Percentiles rank a stretch among this genome's conserved stretches.
phyloP scores from a whole-genome alignment of 352 stramenopile genomes.

The Globisporangium rhizosaccharum region DNA sequence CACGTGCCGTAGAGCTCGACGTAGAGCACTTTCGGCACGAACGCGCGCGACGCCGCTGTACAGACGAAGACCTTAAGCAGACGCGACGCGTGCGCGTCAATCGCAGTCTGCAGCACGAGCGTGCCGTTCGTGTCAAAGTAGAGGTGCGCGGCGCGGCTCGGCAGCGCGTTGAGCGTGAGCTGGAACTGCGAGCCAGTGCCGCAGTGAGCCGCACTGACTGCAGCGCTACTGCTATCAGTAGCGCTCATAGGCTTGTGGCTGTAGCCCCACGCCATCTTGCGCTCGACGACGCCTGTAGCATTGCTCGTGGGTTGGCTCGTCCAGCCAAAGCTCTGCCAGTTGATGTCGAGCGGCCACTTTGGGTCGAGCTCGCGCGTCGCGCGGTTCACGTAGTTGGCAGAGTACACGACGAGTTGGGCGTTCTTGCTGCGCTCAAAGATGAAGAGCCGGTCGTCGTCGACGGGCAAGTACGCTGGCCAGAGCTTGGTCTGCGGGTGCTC shows the following conservation, averaged over 20 bases:
- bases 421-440: slow-evolving; percentile 82
- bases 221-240: not conserved
- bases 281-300: slow-evolving; percentile 56
- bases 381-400: slow-evolving; percentile 57
- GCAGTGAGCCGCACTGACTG: not conserved
- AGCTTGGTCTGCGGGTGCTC: slow-evolving; percentile 53
- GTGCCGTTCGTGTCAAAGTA: slow-evolving; percentile 52
- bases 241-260: slow-evolving; percentile 34
- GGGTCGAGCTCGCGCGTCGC: slow-evolving; percentile 40
- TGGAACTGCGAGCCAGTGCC: slow-evolving; percentile 35
- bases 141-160: slow-evolving; percentile 40
- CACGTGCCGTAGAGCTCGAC: slow-evolving; percentile 64
- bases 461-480: slow-evolving; percentile 62
- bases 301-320: slow-evolving; percentile 62
- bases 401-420: slow-evolving; percentile 73
- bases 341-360: slow-evolving; percentile 72
- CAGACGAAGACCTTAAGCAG: slow-evolving; percentile 76
- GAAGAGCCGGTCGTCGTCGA: slow-evolving; percentile 53
- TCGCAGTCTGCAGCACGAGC: slow-evolving; percentile 52
- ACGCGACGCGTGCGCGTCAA: slow-evolving; percentile 35
- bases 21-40: slow-evolving; percentile 74
- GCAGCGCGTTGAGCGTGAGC: slow-evolving; percentile 64
- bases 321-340: slow-evolving; percentile 81
- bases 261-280: slow-evolving; percentile 66
- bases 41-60: slow-evolving; percentile 43